Evolutionary conservation across 1,284 basidiomycete species (phyloP).

Genomic region (Papiliotrema flavescens): DNA sequence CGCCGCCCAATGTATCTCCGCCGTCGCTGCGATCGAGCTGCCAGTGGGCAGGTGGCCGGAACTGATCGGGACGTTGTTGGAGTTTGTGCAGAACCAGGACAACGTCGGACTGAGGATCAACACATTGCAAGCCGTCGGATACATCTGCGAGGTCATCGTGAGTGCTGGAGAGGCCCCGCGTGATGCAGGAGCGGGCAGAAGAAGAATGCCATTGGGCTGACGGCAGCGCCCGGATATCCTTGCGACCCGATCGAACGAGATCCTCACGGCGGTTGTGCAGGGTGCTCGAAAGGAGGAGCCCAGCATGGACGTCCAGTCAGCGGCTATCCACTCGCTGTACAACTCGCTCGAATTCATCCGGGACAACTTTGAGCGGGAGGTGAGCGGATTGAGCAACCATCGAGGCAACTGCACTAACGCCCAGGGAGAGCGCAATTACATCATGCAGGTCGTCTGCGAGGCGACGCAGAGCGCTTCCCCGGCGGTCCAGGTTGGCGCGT

Average conservation of each 20-base stretch:
- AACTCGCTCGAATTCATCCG: slow-evolving; percentile 98
- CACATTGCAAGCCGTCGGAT: slow-evolving; percentile 92
- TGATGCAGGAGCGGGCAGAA: neutral
- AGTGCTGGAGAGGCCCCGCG: slow-evolving; percentile 44
- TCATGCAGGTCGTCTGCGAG: slow-evolving; percentile 99
- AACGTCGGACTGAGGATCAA: slow-evolving; percentile 80
- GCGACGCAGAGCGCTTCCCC: slow-evolving; percentile 83
- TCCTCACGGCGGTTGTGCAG: slow-evolving; percentile 96
- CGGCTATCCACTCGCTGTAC: slow-evolving; percentile 86
- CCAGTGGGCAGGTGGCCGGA: slow-evolving; percentile 85
- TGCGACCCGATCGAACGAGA: slow-evolving; percentile 88
- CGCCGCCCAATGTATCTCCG: slow-evolving; percentile 88
- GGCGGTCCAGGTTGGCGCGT: slow-evolving; percentile 84
- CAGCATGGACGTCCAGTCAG: slow-evolving; percentile 88
- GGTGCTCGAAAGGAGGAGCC: slow-evolving; percentile 95
- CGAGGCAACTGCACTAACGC: slow-evolving; percentile 2
- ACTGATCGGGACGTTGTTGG: slow-evolving; percentile 80
- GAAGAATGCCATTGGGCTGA: neutral
- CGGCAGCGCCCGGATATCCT: slow-evolving; percentile 84
- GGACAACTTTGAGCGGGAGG: slow-evolving; percentile 96
- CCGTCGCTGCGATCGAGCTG: slow-evolving; percentile 89
- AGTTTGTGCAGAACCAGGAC: slow-evolving; percentile 74
- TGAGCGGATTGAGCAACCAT: slow-evolving; percentile 45
- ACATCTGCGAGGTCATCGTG: slow-evolving; percentile 93
- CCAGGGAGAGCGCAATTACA: slow-evolving; percentile 97